Evolutionary conservation across 1,139 yeast species (phyloP).

Genomic region (Tardiomyces blankii): DNA sequence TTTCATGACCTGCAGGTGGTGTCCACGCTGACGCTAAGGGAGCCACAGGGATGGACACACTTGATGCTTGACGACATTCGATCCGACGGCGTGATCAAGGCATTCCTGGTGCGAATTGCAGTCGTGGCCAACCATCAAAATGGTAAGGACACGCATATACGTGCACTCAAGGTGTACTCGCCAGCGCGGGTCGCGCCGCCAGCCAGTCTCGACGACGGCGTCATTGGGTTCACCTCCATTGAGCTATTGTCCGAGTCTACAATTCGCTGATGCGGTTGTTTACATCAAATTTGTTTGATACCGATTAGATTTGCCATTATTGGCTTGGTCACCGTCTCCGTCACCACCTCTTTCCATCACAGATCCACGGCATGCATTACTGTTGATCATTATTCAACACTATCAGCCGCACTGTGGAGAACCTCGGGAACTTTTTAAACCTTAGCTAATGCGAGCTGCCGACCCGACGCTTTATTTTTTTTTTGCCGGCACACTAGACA

Average conservation of each 20-base stretch:
- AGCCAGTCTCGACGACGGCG: conserved; percentile 14
- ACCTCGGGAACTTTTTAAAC: neutral
- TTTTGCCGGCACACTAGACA: no score
- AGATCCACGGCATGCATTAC: neutral
- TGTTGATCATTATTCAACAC: neutral
- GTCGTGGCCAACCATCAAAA: conserved; percentile 82
- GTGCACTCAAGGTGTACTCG: conserved; percentile 54
- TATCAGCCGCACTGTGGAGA: conserved; percentile 1
- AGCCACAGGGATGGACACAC: conserved; percentile 84
- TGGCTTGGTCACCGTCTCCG: no score
- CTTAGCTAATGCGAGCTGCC: neutral
- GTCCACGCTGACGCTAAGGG: conserved; percentile 48
- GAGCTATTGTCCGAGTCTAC: conserved; percentile 25
- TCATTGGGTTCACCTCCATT: conserved; percentile 23
- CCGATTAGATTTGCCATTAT: neutral
- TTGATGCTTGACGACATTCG: conserved; percentile 47
- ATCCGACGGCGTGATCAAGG: conserved; percentile 49
- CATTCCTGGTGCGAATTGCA: conserved; percentile 61
- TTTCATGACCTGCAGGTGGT: conserved; percentile 77
- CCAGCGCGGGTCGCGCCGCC: conserved; percentile 22
- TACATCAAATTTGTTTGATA: neutral
- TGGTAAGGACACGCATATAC: conserved; percentile 88
- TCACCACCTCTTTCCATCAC: no score
- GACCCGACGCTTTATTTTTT: no score
- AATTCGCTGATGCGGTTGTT: conserved; percentile 25